A percentile compares a stretch with the other conserved stretches of the same genome.
These are phyloP conservation scores for Areca catechu DNA, from an alignment of 176 grass and related monocot species.

Conservation along the genomic window DNA sequence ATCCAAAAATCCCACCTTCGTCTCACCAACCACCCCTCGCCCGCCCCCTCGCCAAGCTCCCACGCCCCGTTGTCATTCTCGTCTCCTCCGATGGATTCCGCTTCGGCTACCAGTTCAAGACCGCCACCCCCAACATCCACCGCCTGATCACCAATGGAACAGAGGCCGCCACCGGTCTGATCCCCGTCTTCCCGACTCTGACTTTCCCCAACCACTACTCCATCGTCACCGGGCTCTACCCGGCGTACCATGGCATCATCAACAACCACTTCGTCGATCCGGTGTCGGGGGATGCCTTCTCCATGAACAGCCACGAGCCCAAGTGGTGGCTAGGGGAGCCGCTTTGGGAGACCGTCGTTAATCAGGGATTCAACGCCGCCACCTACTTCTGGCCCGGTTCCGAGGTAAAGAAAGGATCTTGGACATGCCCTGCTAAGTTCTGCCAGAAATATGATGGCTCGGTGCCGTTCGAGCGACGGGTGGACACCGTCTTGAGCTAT, in stretches of 20 bases:
- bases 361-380: conserved; percentile 53
- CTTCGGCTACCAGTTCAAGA: conserved; percentile 83
- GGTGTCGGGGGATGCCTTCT: conserved; percentile 42
- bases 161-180: conserved; percentile 50
- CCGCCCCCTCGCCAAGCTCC: conserved; percentile 40
- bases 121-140: conserved; percentile 41
- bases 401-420: conserved; percentile 62
- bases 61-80: conserved; percentile 65
- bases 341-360: conserved; percentile 59
- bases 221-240: conserved; percentile 89
- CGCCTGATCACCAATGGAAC: conserved; percentile 73
- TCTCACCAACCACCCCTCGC: background rate
- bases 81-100: conserved; percentile 88
- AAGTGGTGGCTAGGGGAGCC: conserved; percentile 79
- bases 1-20: background rate
- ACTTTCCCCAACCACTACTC: conserved; percentile 98
- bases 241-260: conserved; percentile 77
- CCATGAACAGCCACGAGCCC: conserved; percentile 54
- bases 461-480: conserved; percentile 72
- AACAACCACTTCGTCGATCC: conserved; percentile 88
- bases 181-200: conserved; percentile 82
- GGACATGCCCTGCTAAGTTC: conserved; percentile 60
- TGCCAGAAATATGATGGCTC: conserved; percentile 56
- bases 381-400: conserved; percentile 89
- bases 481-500: conserved; percentile 56